These are phyloP conservation scores for Backusella psychrophila DNA, from an alignment of 192 early-diverging fungal genomes.

Conservation along the genomic window DNA sequence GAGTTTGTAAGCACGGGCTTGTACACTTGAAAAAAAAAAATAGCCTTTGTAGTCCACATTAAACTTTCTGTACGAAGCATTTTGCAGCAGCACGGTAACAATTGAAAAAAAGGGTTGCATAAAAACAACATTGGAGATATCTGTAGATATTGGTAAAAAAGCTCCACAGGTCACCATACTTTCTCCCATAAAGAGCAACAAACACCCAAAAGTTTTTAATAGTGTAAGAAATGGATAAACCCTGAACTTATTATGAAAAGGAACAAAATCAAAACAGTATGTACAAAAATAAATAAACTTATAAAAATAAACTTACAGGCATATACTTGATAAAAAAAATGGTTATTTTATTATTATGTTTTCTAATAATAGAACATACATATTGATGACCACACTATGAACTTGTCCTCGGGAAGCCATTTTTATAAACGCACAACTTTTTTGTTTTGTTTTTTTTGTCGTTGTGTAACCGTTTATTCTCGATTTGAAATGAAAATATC, in stretches of 20 bases:
- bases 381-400: constrained; percentile 25
- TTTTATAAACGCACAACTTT: constrained; percentile 29
- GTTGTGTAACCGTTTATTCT: neutral
- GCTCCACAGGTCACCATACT: constrained; percentile 30
- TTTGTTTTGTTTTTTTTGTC: neutral
- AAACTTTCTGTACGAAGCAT: constrained; percentile 17
- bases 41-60: constrained; percentile 8
- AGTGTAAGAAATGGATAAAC: neutral
- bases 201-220: constrained; percentile 12
- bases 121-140: constrained; percentile 28
- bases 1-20: constrained; percentile 33
- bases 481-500: neutral
- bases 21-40: constrained; percentile 23
- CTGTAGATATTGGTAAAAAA: constrained; percentile 39
- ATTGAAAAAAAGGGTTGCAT: constrained; percentile 1
- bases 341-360: neutral
- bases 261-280: neutral
- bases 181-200: constrained; percentile 34
- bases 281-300: neutral
- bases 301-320: neutral
- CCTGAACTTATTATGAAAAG: neutral
- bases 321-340: neutral
- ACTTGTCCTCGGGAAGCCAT: constrained; percentile 26
- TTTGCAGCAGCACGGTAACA: constrained; percentile 15
- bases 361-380: constrained; percentile 6